These are phyloP conservation scores for Arachis hypogaea DNA, from an alignment of 306 rosid species.

Conservation along the genomic window DNA sequence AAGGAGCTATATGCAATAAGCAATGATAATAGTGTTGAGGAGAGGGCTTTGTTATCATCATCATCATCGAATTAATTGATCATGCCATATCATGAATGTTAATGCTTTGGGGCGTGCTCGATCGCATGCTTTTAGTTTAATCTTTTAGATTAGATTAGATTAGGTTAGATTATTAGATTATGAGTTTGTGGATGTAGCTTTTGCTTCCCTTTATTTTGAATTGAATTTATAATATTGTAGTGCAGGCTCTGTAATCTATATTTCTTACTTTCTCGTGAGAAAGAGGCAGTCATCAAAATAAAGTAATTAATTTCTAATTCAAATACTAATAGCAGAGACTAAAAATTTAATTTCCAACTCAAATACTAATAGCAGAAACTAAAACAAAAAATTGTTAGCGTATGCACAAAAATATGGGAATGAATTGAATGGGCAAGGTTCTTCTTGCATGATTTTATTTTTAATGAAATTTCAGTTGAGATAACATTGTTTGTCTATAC, in stretches of 20 bases:
- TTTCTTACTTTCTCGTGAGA: conserved; percentile 41
- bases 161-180: neutral
- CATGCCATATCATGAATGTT: conserved; percentile 20
- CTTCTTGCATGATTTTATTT: too few species aligned
- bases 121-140: conserved; percentile 31
- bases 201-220: conserved; percentile 54
- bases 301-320: too few species aligned
- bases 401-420: too few species aligned
- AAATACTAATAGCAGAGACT: too few species aligned
- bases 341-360: too few species aligned
- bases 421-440: too few species aligned
- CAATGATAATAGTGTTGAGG: conserved; percentile 20
- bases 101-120: neutral
- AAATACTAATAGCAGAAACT: too few species aligned
- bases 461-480: too few species aligned
- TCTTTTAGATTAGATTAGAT: conserved; percentile 23
- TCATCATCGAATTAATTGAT: too few species aligned
- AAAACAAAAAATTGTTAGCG: too few species aligned
- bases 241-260: conserved; percentile 45
- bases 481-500: too few species aligned
- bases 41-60: conserved; percentile 42
- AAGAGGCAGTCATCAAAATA: conserved; percentile 28
- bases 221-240: conserved; percentile 35
- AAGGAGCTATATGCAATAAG: conserved; percentile 63
- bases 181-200: conserved; percentile 19